Evolutionary conservation across 2,329 filamentous ascomycete species (phyloP).

Genomic region (Leptographium galeiforme): DNA sequence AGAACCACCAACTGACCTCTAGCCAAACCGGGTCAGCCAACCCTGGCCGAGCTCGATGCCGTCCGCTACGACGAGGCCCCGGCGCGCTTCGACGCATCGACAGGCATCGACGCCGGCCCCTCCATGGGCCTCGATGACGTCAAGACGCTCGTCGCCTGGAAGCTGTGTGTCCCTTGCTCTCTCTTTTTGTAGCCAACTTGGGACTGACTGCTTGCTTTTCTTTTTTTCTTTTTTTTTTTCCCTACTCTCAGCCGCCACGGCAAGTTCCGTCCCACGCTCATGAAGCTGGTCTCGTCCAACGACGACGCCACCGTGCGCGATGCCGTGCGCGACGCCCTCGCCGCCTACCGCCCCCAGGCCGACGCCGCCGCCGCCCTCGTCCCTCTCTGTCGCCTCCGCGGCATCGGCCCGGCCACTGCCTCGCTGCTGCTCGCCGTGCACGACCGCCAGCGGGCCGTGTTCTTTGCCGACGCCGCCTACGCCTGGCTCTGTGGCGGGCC

Average conservation of each 20-base stretch:
- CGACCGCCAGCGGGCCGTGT: conserved; percentile 45
- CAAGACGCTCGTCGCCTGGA: conserved; percentile 53
- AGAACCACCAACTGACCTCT: background rate
- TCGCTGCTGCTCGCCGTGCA: conserved; percentile 58
- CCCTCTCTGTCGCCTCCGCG: conserved; percentile 46
- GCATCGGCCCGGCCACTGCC: conserved; percentile 68
- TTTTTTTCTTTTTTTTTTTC: no score
- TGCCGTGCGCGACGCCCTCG: conserved; percentile 39
- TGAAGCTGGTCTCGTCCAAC: conserved; percentile 51
- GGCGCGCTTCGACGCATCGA: conserved; percentile 21
- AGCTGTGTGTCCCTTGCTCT: conserved; percentile 38
- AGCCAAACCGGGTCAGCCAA: conserved; percentile 36
- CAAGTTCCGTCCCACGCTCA: conserved; percentile 46
- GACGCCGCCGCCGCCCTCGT: conserved; percentile 16
- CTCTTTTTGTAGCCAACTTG: no score
- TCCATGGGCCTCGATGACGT: conserved; percentile 44
- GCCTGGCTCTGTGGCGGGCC: conserved; percentile 53
- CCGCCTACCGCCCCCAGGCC: conserved; percentile 10
- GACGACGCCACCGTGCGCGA: conserved; percentile 28
- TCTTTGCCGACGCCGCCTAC: conserved; percentile 72
- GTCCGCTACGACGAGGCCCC: conserved; percentile 45
- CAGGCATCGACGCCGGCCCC: conserved; percentile 15
- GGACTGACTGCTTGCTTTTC: no score
- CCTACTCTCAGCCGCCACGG: conserved; percentile 32
- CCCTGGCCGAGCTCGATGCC: conserved; percentile 43